Evolutionary conservation across 345 rosid species (phyloP).

Genomic region (Moricandia moricandioides): DNA sequence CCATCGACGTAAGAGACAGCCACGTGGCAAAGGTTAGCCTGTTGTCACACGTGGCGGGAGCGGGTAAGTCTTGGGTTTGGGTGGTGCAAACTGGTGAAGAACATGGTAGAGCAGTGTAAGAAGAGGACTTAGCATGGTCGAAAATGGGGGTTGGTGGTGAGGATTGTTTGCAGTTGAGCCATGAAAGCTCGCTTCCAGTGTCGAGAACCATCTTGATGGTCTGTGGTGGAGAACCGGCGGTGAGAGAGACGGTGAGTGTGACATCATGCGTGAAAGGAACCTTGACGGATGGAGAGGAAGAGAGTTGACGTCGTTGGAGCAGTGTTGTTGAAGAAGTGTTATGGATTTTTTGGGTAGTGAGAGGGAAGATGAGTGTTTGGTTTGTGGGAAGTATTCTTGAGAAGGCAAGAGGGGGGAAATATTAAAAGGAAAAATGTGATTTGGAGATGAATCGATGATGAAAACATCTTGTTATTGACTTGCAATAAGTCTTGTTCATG

Average conservation of each 20-base stretch:
- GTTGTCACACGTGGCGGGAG: conserved; percentile 50
- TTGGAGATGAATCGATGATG: conserved; percentile 8
- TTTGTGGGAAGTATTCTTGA: conserved; percentile 33
- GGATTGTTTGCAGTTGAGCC: conserved; percentile 56
- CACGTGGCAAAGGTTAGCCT: conserved; percentile 48
- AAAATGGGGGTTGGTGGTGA: conserved; percentile 40
- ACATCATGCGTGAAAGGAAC: conserved; percentile 57
- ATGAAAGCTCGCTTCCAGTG: conserved; percentile 76
- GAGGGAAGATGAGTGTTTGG: conserved; percentile 46
- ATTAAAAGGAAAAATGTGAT: conserved; percentile 26
- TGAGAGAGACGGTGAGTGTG: conserved; percentile 55
- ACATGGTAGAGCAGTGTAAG: conserved; percentile 51
- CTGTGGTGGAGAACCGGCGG: conserved; percentile 65
- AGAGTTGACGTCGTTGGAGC: neutral
- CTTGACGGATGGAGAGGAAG: conserved; percentile 36
- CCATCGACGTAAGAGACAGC: conserved; percentile 56
- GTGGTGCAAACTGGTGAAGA: conserved; percentile 46
- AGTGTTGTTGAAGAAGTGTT: conserved; percentile 14
- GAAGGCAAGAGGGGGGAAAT: conserved; percentile 26
- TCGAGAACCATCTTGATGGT: conserved; percentile 62
- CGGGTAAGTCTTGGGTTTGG: conserved; percentile 48
- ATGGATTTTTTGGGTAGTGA: conserved; percentile 36
- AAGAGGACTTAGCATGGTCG: conserved; percentile 42
- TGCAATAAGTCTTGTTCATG: neutral
- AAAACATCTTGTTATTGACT: conserved; percentile 5